These are phyloP conservation scores for Metschnikowia lachancei DNA, from an alignment of 805 yeast genomes.

Conservation along the genomic window DNA sequence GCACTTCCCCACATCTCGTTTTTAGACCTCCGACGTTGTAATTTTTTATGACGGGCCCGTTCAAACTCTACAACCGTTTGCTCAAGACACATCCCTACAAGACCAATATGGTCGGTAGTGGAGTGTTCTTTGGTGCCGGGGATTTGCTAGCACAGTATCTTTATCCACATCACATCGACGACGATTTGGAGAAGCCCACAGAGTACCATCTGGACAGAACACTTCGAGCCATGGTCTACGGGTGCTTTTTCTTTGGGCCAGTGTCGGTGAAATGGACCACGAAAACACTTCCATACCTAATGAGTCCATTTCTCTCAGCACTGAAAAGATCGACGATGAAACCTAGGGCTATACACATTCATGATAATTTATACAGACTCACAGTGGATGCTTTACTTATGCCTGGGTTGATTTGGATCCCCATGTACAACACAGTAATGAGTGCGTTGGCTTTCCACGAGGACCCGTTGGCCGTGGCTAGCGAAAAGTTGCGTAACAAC, in stretches of 20 bases:
- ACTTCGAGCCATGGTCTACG: slow-evolving; percentile 37
- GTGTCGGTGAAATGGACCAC: slow-evolving; percentile 39
- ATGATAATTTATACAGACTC: slow-evolving; percentile 27
- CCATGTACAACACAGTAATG: slow-evolving; percentile 42
- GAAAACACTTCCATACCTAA: slow-evolving; percentile 35
- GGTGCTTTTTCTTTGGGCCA: slow-evolving; percentile 40
- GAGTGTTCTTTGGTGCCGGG: slow-evolving; percentile 43
- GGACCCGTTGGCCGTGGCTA: slow-evolving; percentile 32
- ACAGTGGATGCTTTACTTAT: slow-evolving; percentile 36
- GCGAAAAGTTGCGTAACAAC: slow-evolving; percentile 33
- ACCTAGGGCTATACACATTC: slow-evolving; percentile 17
- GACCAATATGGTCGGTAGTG: slow-evolving; percentile 55
- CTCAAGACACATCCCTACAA: slow-evolving; percentile 47
- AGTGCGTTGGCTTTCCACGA: slow-evolving; percentile 35
- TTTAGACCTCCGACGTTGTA: background rate
- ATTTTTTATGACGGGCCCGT: slow-evolving; percentile 15
- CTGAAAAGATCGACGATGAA: slow-evolving; percentile 13
- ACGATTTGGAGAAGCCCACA: slow-evolving; percentile 20
- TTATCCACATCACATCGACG: slow-evolving; percentile 32
- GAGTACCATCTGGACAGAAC: slow-evolving; percentile 31
- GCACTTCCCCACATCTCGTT: background rate
- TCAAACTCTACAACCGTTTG: slow-evolving; percentile 23
- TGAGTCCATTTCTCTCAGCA: slow-evolving; percentile 32
- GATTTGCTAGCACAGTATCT: slow-evolving; percentile 42
- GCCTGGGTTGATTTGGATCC: slow-evolving; percentile 42